Evolutionary conservation across 192 early-diverging fungal genomes (phyloP).

Genomic region (Backusella parvicylindrica): DNA sequence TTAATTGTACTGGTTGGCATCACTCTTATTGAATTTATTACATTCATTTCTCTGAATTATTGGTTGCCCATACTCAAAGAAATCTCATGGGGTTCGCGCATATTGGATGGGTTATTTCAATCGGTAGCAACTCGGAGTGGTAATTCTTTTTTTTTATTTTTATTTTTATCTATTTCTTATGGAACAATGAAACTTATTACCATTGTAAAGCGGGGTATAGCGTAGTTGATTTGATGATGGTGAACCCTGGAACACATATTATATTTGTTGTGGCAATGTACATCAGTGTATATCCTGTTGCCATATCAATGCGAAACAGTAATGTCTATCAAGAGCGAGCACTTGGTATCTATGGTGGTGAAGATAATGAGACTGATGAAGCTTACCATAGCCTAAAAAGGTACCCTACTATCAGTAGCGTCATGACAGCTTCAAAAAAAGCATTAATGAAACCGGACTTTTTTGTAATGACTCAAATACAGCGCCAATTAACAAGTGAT

Average conservation of each 20-base stretch:
- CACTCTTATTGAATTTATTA: conserved; percentile 27
- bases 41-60: conserved; percentile 28
- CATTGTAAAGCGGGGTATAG: conserved; percentile 26
- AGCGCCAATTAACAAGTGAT: conserved; percentile 35
- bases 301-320: conserved; percentile 36
- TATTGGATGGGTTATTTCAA: conserved; percentile 33
- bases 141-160: not conserved
- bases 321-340: conserved; percentile 38
- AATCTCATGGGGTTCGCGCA: conserved; percentile 27
- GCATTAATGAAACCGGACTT: conserved; percentile 29
- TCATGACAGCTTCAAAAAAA: conserved; percentile 22
- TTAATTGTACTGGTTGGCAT: conserved; percentile 24
- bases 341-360: conserved; percentile 29
- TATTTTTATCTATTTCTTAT: not conserved
- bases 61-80: conserved; percentile 24
- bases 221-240: conserved; percentile 12
- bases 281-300: conserved; percentile 34
- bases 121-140: conserved; percentile 33
- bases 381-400: conserved; percentile 3
- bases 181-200: not conserved
- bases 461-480: conserved; percentile 36
- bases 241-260: conserved; percentile 30
- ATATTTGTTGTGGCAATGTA: conserved; percentile 38
- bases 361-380: conserved; percentile 13
- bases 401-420: conserved; percentile 19